Evolutionary conservation across 495 filamentous ascomycete genomes (phyloP).

Genomic region (Achaetomiella virescens): DNA sequence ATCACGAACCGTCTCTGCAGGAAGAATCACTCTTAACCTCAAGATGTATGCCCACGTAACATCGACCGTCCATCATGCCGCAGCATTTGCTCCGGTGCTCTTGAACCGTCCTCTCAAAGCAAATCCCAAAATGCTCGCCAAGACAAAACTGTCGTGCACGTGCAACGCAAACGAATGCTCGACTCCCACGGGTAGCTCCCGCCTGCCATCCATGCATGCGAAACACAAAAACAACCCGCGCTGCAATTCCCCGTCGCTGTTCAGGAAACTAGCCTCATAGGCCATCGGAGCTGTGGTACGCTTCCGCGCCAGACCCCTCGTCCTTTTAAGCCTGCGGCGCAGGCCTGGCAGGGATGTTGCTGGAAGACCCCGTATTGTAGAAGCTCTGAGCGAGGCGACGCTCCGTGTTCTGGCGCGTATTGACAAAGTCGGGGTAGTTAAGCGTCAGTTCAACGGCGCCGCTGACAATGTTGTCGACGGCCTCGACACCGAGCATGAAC

Average conservation of each 20-base stretch:
- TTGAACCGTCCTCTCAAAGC: neutral
- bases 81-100: neutral
- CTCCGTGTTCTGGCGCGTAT: slow-evolving; percentile 81
- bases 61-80: neutral
- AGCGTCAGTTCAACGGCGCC: slow-evolving; percentile 92
- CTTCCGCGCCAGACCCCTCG: neutral
- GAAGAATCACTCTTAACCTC: neutral
- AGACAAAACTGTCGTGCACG: neutral
- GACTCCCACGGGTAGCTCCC: neutral
- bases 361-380: slow-evolving; percentile 18
- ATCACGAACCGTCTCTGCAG: neutral
- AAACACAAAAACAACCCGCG: neutral
- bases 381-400: slow-evolving; percentile 72
- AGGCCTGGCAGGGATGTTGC: slow-evolving; percentile 30
- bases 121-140: slow-evolving; percentile 2
- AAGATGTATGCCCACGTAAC: neutral
- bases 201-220: neutral
- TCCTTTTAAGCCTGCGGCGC: neutral
- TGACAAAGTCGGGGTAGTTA: slow-evolving; percentile 99
- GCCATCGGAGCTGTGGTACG: no score
- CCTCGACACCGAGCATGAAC: slow-evolving; percentile 98
- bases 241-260: no score
- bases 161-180: neutral
- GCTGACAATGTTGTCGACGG: slow-evolving; percentile 90
- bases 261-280: neutral